Base-by-base conservation (phyloP, 768 basidiomycete species). In the Panaeolus cyanescens region DNA sequence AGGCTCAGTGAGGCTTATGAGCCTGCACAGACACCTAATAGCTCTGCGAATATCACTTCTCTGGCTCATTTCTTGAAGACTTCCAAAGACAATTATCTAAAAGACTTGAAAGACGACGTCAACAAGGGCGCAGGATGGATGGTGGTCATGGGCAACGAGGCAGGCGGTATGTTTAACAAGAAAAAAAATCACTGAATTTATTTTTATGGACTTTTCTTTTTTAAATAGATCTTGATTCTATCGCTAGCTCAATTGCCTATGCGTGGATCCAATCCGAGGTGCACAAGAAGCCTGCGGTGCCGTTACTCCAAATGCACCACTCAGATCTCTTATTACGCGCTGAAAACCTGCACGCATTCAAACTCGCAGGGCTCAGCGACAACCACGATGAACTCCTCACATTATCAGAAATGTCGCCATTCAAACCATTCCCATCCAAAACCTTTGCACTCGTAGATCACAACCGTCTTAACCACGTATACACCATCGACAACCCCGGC, bases 111-210 rank as follows among this genome's bases (percentile, higher is more conserved):
- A 25, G 75, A 75, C 1, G 71, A 70, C 17, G 74, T 75, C 8
- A 78, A 77, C 1, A 79, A 80, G 37, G 82, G 78, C 31, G 65
- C 68, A 0, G 83, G 86, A 53, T 99, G 95, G 96, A 90, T 86
- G 0, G 80, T 97, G 5, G 90, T 88, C 0, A 92, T 95, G 88
- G 96, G 96, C 0, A 99, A 99, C 72, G 96, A 99, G 75, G 94
- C 96, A 13, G 96, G 96, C 69, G 96, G 96, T 96, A 71, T 25
- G 19, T 37, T 56, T 32, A 33, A 36, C 28, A 13, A 37, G 12
- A 5, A 37, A 37, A 37, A 37, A 13, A 39, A 22, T 22, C 39
- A 7, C 19, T 9, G 19, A 40, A 20, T 40, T 39, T 5, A 50
- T 25, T 30, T 13, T 5, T 7, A 42, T 25, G 22, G 13, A 32